These are phyloP conservation scores for Tarenaya hassleriana DNA, from an alignment of 345 rosid species.

Conservation along the genomic window DNA sequence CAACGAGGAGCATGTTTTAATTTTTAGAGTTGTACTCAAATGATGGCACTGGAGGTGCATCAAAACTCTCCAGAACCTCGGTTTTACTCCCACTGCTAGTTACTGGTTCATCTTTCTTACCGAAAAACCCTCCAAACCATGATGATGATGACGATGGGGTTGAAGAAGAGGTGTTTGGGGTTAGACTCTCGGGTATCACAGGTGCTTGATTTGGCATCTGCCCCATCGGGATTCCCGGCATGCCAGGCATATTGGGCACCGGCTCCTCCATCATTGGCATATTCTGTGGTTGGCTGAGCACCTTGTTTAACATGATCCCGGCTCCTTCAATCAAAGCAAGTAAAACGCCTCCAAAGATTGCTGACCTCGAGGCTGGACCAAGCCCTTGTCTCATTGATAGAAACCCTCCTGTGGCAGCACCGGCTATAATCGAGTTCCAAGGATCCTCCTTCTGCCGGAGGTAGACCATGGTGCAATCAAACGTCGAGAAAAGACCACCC, in stretches of 20 bases:
- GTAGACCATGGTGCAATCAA: conserved; percentile 52
- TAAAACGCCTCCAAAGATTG: conserved; percentile 45
- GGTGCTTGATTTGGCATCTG: conserved; percentile 28
- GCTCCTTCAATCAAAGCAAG: conserved; percentile 60
- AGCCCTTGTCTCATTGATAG: conserved; percentile 57
- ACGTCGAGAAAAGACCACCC: conserved; percentile 57
- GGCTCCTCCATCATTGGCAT: conserved; percentile 44
- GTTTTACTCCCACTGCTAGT: conserved; percentile 34
- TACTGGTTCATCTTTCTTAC: conserved; percentile 30
- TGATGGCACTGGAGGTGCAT: conserved; percentile 55
- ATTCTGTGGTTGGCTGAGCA: conserved; percentile 40
- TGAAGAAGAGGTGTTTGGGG: neutral
- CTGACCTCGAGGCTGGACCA: conserved; percentile 46
- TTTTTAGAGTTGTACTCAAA: conserved; percentile 41
- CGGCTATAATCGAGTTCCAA: conserved; percentile 65
- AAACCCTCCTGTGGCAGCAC: conserved; percentile 72
- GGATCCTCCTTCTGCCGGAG: conserved; percentile 73
- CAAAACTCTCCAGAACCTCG: conserved; percentile 50
- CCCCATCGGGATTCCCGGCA: conserved; percentile 30
- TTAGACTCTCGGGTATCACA: conserved; percentile 15
- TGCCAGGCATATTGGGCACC: conserved; percentile 27
- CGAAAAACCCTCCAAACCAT: conserved; percentile 47
- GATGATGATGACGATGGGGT: conserved; percentile 23
- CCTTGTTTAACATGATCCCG: conserved; percentile 43
- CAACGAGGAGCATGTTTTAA: no score